These are phyloP conservation scores for Plasmodium knowlesi DNA, from an alignment of 169 alveolate genomes.

Conservation along the genomic window DNA sequence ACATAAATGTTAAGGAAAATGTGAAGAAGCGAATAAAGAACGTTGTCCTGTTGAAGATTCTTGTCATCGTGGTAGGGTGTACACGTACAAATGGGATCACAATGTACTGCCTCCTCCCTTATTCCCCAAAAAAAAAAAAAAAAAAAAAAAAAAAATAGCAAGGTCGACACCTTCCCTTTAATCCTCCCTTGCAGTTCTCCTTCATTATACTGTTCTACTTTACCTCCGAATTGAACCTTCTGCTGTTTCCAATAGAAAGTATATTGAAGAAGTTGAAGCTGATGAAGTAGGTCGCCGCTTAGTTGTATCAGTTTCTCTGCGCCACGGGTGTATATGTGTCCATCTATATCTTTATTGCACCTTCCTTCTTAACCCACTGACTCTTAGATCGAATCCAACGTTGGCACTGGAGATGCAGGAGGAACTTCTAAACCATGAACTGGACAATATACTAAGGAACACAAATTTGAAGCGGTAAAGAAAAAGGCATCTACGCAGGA, in stretches of 20 bases:
- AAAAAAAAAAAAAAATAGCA: background rate
- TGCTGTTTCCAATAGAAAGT: slow-evolving; percentile 57
- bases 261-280: slow-evolving; percentile 64
- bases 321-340: background rate
- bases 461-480: slow-evolving; percentile 42
- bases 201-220: slow-evolving; percentile 47
- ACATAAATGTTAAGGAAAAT: slow-evolving; percentile 33
- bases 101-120: background rate
- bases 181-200: slow-evolving; percentile 25
- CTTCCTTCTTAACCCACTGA: background rate
- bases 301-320: background rate
- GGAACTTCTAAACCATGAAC: slow-evolving; percentile 51
- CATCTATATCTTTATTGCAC: background rate
- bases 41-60: slow-evolving; percentile 13
- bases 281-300: slow-evolving; percentile 23
- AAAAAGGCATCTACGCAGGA: background rate
- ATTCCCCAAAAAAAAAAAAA: background rate
- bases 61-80: slow-evolving; percentile 36
- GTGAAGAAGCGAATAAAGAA: slow-evolving; percentile 36
- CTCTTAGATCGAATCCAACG: slow-evolving; percentile 40
- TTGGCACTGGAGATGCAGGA: slow-evolving; percentile 69
- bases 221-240: slow-evolving; percentile 28
- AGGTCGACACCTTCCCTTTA: background rate
- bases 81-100: background rate
- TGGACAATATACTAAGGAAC: slow-evolving; percentile 37